Evolutionary conservation across 177 flowering plant genomes (phyloP).

Genomic region (Tripterygium wilfordii): DNA sequence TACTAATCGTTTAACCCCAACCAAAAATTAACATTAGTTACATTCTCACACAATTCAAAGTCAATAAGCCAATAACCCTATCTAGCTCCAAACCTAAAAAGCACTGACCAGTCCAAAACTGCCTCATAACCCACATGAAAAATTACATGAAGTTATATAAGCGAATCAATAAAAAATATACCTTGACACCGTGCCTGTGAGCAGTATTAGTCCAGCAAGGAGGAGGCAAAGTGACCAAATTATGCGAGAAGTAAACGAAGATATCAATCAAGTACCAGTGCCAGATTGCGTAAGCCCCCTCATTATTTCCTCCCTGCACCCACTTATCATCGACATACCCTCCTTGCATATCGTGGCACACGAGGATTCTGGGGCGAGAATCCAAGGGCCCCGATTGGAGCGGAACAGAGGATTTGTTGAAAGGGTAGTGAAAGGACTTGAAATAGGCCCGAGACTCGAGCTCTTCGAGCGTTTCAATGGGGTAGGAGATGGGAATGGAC

Average conservation of each 20-base stretch:
- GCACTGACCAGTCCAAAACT: no score
- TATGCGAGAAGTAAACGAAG: slow-evolving; percentile 89
- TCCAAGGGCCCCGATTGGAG: slow-evolving; percentile 12
- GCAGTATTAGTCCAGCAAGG: slow-evolving; percentile 93
- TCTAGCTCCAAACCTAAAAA: no score
- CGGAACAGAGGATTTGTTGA: slow-evolving; percentile 53
- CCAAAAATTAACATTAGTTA: no score
- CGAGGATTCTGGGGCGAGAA: slow-evolving; percentile 58
- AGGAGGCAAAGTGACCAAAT: slow-evolving; percentile 82
- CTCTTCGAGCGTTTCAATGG: slow-evolving; percentile 60
- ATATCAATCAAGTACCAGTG: slow-evolving; percentile 95
- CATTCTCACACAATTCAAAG: no score
- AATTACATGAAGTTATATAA: no score
- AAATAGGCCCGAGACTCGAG: slow-evolving; percentile 66
- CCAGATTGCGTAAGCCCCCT: slow-evolving; percentile 74
- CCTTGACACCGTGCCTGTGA: slow-evolving; percentile 91
- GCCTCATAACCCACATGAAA: no score
- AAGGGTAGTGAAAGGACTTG: slow-evolving; percentile 79
- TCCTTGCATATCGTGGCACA: slow-evolving; percentile 90
- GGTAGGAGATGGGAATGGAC: slow-evolving; percentile 65
- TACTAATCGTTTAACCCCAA: no score
- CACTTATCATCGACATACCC: slow-evolving; percentile 82
- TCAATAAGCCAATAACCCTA: no score
- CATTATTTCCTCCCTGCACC: slow-evolving; percentile 75
- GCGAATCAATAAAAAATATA: no score